phyloP scores from a whole-genome alignment of 768 basidiomycete genomes.

The Candolleomyces eurysporus region DNA sequence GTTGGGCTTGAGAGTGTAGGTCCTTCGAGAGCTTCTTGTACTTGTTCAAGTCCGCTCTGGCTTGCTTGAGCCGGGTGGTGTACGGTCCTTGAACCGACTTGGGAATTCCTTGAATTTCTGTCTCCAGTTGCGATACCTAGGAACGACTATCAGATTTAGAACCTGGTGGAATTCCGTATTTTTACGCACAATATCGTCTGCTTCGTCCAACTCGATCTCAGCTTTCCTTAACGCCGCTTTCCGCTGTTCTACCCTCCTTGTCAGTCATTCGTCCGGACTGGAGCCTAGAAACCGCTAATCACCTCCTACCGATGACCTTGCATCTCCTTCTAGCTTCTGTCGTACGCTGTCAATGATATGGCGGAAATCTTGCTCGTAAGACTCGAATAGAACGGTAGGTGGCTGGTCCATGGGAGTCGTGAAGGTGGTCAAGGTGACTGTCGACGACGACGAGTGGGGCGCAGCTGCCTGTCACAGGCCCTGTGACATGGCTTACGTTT shows the following conservation, averaged over 20 bases:
- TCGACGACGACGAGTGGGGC: too few species aligned
- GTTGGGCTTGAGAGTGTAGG: conserved; percentile 58
- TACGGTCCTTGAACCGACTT: conserved; percentile 75
- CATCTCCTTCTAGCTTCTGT: conserved; percentile 74
- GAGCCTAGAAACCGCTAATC: not conserved
- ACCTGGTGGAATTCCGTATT: not conserved
- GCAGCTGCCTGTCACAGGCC: too few species aligned
- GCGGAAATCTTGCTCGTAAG: conserved; percentile 83
- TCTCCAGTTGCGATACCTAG: conserved; percentile 91
- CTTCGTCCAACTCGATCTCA: conserved; percentile 90
- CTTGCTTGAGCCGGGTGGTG: conserved; percentile 59
- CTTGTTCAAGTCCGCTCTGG: conserved; percentile 68
- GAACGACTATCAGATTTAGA: not conserved
- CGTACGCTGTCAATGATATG: conserved; percentile 65
- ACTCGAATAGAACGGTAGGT: conserved; percentile 68
- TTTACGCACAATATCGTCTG: conserved; percentile 81
- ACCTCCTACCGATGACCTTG: conserved; percentile 58
- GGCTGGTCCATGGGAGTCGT: conserved; percentile 58
- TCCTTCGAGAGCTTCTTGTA: conserved; percentile 81
- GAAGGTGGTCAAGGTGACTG: too few species aligned
- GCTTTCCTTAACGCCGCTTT: conserved; percentile 78
- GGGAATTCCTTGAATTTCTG: conserved; percentile 90
- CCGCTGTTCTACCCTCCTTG: conserved; percentile 58
- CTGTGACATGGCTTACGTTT: too few species aligned
- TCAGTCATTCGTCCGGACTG: not conserved